A percentile compares a stretch with the other conserved stretches of the same genome.
These are phyloP conservation scores for Jatropha podagrica DNA, from an alignment of 441 rosid species.

Conservation along the genomic window DNA sequence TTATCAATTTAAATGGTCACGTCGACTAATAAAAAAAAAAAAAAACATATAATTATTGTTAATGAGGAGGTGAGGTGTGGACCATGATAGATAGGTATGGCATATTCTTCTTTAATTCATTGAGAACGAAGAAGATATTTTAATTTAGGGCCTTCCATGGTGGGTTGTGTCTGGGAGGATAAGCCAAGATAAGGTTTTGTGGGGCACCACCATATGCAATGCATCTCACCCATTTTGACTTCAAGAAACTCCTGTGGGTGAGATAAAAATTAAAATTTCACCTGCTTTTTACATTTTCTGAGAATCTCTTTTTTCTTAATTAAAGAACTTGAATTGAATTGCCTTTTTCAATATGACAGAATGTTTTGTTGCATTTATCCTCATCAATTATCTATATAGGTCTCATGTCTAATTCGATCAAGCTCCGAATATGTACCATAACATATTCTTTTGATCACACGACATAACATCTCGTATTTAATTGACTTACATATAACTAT, in stretches of 20 bases:
- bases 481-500: background rate
- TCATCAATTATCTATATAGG: too few species aligned
- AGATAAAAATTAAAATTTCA: background rate
- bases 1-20: too few species aligned
- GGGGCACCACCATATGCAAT: slow-evolving; percentile 30
- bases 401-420: background rate
- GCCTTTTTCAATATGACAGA: background rate
- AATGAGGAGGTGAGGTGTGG: slow-evolving; percentile 4
- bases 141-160: slow-evolving; percentile 29
- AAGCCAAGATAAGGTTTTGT: slow-evolving; percentile 43
- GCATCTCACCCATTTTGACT: background rate
- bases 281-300: background rate
- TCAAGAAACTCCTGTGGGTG: background rate
- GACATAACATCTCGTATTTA: too few species aligned
- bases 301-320: background rate
- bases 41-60: background rate
- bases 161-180: slow-evolving; percentile 35
- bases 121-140: slow-evolving; percentile 15
- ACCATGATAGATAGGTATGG: background rate
- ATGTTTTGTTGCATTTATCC: background rate
- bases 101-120: slow-evolving; percentile 2
- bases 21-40: too few species aligned
- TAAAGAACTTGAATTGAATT: too few species aligned
- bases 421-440: too few species aligned
- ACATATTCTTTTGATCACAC: too few species aligned